Evolutionary conservation across 352 stramenopile species (phyloP).

Genomic region (Phytophthora pluvialis): DNA sequence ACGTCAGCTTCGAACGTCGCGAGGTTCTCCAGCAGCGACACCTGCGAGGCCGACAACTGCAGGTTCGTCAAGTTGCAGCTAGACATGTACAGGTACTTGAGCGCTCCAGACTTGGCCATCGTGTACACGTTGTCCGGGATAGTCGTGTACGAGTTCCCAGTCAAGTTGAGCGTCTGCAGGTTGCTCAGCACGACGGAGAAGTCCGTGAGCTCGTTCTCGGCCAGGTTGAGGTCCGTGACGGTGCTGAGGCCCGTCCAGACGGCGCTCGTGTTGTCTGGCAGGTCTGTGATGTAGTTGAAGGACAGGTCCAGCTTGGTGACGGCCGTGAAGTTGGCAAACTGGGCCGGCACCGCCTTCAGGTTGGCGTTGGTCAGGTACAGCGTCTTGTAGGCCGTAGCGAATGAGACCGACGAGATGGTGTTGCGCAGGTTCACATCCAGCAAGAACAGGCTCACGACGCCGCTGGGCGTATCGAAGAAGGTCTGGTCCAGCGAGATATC

Average conservation of each 20-base stretch:
- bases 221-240: constrained; percentile 47
- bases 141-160: constrained; percentile 47
- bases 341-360: constrained; percentile 45
- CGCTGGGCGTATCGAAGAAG: constrained; percentile 57
- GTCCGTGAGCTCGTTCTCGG: constrained; percentile 49
- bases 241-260: constrained; percentile 40
- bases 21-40: constrained; percentile 50
- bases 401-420: constrained; percentile 39
- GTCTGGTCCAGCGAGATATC: constrained; percentile 54
- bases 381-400: constrained; percentile 34
- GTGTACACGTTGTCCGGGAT: constrained; percentile 57
- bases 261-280: constrained; percentile 42
- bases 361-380: constrained; percentile 60
- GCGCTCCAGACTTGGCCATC: constrained; percentile 40
- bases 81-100: constrained; percentile 56
- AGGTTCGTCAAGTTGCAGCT: constrained; percentile 68
- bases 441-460: constrained; percentile 44
- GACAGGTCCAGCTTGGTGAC: constrained; percentile 47
- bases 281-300: constrained; percentile 55
- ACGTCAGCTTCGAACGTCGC: constrained; percentile 52
- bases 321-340: constrained; percentile 41
- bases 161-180: constrained; percentile 51
- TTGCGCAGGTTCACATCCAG: constrained; percentile 44
- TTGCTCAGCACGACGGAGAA: constrained; percentile 46
- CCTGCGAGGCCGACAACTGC: constrained; percentile 44